These are phyloP conservation scores for Heritiera fomes DNA, from an alignment of 345 rosid genomes.

Conservation along the genomic window DNA sequence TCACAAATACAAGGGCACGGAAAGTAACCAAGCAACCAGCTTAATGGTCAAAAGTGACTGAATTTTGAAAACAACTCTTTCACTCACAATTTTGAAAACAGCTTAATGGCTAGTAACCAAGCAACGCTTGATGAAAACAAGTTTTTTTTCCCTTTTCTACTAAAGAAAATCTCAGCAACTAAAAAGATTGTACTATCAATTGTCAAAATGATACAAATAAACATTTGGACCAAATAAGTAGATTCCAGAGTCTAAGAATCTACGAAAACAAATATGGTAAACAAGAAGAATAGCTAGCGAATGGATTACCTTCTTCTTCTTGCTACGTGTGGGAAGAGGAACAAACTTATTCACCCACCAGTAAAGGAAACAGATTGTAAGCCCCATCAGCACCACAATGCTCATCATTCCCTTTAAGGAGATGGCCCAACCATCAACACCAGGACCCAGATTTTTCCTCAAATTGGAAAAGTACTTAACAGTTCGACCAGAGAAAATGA, in stretches of 20 bases:
- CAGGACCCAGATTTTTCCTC: slow-evolving; percentile 88
- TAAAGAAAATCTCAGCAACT: background rate
- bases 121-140: background rate
- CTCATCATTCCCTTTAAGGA: slow-evolving; percentile 97
- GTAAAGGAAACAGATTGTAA: slow-evolving; percentile 75
- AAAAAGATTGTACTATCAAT: background rate
- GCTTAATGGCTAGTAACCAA: too few species aligned
- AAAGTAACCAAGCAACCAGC: background rate
- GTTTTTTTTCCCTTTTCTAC: background rate
- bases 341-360: slow-evolving; percentile 92
- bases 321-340: slow-evolving; percentile 84
- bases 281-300: background rate
- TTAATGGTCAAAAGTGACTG: background rate
- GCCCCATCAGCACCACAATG: slow-evolving; percentile 87
- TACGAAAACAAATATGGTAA: slow-evolving; percentile 17
- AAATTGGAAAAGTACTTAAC: slow-evolving; percentile 92
- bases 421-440: slow-evolving; percentile 98
- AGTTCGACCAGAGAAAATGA: slow-evolving; percentile 90
- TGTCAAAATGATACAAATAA: background rate
- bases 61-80: background rate
- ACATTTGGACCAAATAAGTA: background rate
- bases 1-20: background rate
- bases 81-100: too few species aligned
- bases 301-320: slow-evolving; percentile 86
- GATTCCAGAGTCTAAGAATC: background rate